Evolutionary conservation across 2,329 filamentous ascomycete genomes (phyloP).

Genomic region (Nemania serpens): DNA sequence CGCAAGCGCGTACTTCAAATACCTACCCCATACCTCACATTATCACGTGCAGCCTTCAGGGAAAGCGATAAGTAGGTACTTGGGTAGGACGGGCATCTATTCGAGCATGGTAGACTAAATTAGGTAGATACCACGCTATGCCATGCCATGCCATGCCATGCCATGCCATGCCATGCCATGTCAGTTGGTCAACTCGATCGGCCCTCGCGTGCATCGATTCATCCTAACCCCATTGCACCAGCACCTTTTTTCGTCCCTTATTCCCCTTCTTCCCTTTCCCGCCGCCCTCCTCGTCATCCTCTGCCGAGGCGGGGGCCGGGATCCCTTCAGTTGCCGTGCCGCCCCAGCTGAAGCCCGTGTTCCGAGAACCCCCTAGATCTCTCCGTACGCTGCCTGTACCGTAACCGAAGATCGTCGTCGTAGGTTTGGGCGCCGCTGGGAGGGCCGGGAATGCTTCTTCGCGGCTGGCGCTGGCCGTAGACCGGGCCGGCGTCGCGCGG

Average conservation of each 20-base stretch:
- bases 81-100: too few relatives aligned
- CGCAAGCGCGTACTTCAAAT: too few relatives aligned
- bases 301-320: constrained; percentile 6
- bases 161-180: not conserved
- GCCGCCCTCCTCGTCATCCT: constrained; percentile 35
- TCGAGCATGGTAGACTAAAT: too few relatives aligned
- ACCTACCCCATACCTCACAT: too few relatives aligned
- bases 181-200: not conserved
- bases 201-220: not conserved
- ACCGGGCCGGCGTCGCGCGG: constrained; percentile 21
- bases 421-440: constrained; percentile 74
- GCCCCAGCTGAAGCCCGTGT: constrained; percentile 61
- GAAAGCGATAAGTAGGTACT: too few relatives aligned
- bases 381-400: constrained; percentile 60
- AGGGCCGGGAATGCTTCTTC: constrained; percentile 80
- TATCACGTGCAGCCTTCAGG: too few relatives aligned
- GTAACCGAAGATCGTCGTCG: constrained; percentile 66
- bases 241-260: constrained; percentile 65
- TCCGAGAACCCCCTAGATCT: constrained; percentile 51
- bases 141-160: not conserved
- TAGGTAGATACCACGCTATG: too few relatives aligned
- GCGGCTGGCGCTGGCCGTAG: constrained; percentile 36
- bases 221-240: constrained; percentile 63
- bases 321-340: constrained; percentile 35
- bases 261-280: constrained; percentile 61